A percentile compares a stretch with the other conserved stretches of the same genome.
Evolutionary conservation across 306 rosid species (phyloP).

Genomic region (Arachis stenosperma): DNA sequence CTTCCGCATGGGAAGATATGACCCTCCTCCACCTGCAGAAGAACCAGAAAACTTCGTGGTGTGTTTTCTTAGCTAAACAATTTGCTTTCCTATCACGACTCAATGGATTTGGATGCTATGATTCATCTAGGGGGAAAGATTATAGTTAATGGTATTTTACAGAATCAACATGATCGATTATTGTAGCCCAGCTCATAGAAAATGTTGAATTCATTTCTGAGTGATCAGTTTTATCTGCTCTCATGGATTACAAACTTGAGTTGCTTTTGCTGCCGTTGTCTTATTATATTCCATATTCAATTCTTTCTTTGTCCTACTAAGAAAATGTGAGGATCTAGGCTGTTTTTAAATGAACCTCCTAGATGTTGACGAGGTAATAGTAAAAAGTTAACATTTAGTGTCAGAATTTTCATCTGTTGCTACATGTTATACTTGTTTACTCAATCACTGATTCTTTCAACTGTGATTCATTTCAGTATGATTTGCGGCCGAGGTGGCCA

Average conservation of each 20-base stretch:
- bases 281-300: background rate
- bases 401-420: background rate
- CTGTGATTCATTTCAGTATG: conserved; percentile 55
- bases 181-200: background rate
- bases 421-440: background rate
- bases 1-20: conserved; percentile 82
- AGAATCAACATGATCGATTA: conserved; percentile 15
- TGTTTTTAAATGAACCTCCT: conserved; percentile 4
- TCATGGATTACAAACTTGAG: background rate
- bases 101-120: background rate
- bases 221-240: conserved; percentile 8
- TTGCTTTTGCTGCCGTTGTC: background rate
- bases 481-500: conserved; percentile 95
- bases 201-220: conserved; percentile 4
- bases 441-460: background rate
- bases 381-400: no score
- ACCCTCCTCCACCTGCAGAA: conserved; percentile 89
- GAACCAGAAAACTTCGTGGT: conserved; percentile 87
- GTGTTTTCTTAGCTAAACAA: conserved; percentile 37
- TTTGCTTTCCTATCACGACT: conserved; percentile 21
- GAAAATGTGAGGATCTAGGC: background rate
- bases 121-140: background rate
- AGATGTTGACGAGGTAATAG: background rate
- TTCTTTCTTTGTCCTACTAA: background rate
- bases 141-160: background rate